Conservation (phyloP, 495 filamentous ascomycete genomes). For the Xylaria longipes region DNA sequence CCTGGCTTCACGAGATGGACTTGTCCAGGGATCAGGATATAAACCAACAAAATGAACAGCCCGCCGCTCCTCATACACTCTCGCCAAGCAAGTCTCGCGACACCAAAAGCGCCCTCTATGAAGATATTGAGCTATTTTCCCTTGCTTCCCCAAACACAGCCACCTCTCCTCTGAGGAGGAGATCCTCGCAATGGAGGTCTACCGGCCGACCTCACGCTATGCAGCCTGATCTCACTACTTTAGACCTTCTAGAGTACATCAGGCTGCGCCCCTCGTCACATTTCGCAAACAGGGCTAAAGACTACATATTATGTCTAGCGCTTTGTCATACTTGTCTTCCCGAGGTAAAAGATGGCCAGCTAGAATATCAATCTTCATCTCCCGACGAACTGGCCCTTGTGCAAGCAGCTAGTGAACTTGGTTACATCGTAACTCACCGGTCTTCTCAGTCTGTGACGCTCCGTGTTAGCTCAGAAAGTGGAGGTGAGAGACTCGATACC, state of each 20-base stretch:
- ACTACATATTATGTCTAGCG: constrained; percentile 83
- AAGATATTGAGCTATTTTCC: constrained; percentile 39
- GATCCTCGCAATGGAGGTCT: constrained; percentile 47
- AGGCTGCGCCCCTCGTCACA: constrained; percentile 73
- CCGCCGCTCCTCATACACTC: constrained; percentile 13
- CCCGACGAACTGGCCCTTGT: constrained; percentile 88
- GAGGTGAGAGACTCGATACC: constrained; percentile 51
- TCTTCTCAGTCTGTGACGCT: constrained; percentile 50
- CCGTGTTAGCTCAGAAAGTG: constrained; percentile 37
- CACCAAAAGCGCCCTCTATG: constrained; percentile 35
- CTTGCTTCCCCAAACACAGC: constrained; percentile 32
- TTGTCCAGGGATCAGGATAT: constrained; percentile 51
- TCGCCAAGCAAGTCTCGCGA: constrained; percentile 34
- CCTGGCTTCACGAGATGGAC: constrained; percentile 83
- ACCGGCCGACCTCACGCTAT: constrained; percentile 45
- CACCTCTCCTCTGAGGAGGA: constrained; percentile 32
- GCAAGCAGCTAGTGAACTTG: constrained; percentile 80
- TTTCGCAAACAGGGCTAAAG: constrained; percentile 81
- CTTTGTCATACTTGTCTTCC: constrained; percentile 92
- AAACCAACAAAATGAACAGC: constrained; percentile 19
- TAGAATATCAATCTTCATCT: constrained; percentile 84
- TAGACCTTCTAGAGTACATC: constrained; percentile 77
- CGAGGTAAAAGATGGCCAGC: constrained; percentile 67
- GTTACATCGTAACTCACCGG: constrained; percentile 72
- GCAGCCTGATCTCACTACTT: constrained; percentile 67